Conservation (phyloP, 164 flowering plant genomes). For the Dillenia turbinata region DNA sequence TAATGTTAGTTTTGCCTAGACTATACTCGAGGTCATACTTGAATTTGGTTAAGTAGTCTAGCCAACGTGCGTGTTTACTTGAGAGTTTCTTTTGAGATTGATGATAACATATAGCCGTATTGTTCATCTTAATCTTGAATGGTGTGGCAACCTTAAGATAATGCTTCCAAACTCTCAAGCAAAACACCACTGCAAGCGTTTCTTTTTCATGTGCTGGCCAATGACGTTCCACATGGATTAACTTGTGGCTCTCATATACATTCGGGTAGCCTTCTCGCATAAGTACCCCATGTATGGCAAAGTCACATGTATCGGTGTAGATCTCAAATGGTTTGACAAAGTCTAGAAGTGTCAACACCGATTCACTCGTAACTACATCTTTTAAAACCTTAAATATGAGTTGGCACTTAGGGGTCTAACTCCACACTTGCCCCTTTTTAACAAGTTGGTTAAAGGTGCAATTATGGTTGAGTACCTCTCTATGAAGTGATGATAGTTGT, state of each 20-base stretch:
- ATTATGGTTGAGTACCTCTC: neutral
- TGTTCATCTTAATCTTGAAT: too few relatives aligned
- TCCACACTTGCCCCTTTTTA: neutral
- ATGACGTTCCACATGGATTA: too few relatives aligned
- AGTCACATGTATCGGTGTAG: slow-evolving; percentile 2
- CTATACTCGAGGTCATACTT: neutral
- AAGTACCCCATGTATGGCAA: neutral
- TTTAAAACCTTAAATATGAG: slow-evolving; percentile 1
- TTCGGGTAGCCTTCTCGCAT: slow-evolving; percentile 2
- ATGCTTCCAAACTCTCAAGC: too few relatives aligned
- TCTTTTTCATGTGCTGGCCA: too few relatives aligned
- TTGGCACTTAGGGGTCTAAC: neutral
- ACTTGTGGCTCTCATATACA: neutral
- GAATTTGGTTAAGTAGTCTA: neutral
- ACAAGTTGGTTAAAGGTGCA: neutral
- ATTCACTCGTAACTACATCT: neutral
- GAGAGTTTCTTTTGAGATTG: neutral
- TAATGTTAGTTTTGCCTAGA: too few relatives aligned
- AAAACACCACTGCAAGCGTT: too few relatives aligned
- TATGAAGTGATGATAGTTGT: slow-evolving; percentile 8
- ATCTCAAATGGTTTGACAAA: neutral
- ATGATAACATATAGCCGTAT: too few relatives aligned
- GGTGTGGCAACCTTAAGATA: too few relatives aligned
- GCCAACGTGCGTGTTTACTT: neutral
- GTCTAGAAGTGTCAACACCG: neutral